Evolutionary conservation across 2,329 filamentous ascomycete species (phyloP).

Genomic region (Gaeumannomyces sp.): DNA sequence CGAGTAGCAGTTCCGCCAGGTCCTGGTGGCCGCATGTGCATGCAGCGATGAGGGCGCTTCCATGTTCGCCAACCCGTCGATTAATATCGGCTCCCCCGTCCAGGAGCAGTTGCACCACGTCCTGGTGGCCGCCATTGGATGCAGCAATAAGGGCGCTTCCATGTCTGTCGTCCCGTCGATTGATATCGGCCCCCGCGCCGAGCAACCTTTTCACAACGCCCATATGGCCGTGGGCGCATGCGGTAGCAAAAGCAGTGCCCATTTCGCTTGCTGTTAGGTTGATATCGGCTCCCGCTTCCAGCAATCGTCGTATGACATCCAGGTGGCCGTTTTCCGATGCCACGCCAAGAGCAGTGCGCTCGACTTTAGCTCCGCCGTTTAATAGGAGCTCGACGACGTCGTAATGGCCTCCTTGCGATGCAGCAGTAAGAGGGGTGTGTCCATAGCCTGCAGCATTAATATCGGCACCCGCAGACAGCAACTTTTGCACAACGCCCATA

Average conservation of each 20-base stretch:
- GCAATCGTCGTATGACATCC: neutral
- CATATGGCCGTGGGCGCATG: too few relatives aligned
- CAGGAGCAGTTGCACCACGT: neutral
- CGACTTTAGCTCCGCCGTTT: neutral
- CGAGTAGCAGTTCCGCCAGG: neutral
- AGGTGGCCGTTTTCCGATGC: neutral
- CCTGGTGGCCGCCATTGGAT: neutral
- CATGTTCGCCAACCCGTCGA: neutral
- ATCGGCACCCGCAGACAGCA: neutral
- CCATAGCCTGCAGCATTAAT: neutral
- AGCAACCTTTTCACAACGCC: too few relatives aligned
- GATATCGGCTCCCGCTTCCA: too few relatives aligned
- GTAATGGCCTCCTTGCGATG: neutral
- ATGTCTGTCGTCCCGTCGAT: neutral
- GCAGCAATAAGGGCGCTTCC: neutral
- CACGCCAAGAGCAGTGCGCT: too few relatives aligned
- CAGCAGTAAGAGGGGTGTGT: neutral
- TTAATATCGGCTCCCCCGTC: neutral
- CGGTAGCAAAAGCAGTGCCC: too few relatives aligned
- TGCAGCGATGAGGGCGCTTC: neutral
- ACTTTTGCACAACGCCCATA: too few relatives aligned
- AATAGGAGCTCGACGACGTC: neutral
- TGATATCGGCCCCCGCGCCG: neutral
- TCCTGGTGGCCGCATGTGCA: neutral
- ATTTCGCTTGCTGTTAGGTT: too few relatives aligned